A percentile compares a stretch with the other conserved stretches of the same genome.
phyloP scores from a whole-genome alignment of 31 red algal species.

The Asparagopsis taxiformis region DNA sequence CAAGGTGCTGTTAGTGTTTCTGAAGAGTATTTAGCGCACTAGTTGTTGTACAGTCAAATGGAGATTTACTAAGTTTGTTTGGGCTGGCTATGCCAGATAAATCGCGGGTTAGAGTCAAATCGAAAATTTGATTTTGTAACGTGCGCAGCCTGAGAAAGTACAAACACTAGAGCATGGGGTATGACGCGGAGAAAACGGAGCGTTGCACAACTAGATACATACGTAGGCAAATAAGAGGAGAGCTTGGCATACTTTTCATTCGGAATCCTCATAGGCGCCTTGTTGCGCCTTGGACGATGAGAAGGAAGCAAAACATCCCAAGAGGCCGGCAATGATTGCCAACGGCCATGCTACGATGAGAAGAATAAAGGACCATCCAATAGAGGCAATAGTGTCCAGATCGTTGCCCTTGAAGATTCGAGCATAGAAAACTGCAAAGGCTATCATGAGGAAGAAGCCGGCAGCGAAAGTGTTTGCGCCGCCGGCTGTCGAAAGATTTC shows the following conservation, averaged over 20 bases:
- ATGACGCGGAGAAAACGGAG: not conserved
- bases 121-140: not conserved
- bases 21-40: not conserved
- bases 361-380: constrained; percentile 64
- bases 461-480: constrained; percentile 29
- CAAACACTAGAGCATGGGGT: not conserved
- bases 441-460: constrained; percentile 71
- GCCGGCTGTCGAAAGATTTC: constrained; percentile 24
- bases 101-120: not conserved
- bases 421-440: constrained; percentile 64
- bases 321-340: constrained; percentile 34
- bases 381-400: constrained; percentile 38
- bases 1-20: constrained; percentile 1
- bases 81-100: not conserved
- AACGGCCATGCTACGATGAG: constrained; percentile 70
- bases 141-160: not conserved
- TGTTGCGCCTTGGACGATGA: constrained; percentile 13
- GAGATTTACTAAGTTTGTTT: not conserved
- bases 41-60: not conserved
- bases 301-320: constrained; percentile 23
- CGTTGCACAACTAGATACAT: not conserved
- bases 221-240: not conserved
- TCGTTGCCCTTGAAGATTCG: constrained; percentile 21
- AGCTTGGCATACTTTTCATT: not conserved
- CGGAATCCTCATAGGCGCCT: not conserved